phyloP scores from a whole-genome alignment of 345 rosid genomes.

The Citrus inodora region DNA sequence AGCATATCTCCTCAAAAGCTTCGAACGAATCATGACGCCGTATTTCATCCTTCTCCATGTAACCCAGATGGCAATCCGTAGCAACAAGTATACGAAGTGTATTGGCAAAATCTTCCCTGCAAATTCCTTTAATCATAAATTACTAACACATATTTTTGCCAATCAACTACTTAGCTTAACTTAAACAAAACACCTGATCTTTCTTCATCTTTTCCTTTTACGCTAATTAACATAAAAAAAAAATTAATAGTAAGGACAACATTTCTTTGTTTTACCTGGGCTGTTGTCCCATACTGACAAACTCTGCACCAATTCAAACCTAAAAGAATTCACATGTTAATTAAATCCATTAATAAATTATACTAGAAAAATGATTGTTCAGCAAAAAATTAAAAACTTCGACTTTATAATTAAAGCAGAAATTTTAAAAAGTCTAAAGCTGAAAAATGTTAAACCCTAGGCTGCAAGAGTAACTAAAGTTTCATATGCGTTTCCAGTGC shows the following conservation, averaged over 20 bases:
- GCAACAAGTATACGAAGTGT: slow-evolving; percentile 86
- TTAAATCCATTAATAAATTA: neutral
- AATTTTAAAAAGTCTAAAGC: neutral
- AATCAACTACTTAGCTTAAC: neutral
- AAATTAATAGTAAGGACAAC: neutral
- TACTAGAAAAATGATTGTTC: neutral
- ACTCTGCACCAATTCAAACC: neutral
- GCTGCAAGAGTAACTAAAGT: neutral
- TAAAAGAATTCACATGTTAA: neutral
- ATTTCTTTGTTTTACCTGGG: slow-evolving; percentile 7
- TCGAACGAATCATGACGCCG: slow-evolving; percentile 92
- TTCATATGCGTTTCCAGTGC: neutral
- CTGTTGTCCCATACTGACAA: neutral
- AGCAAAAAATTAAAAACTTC: neutral
- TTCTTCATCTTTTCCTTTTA: neutral
- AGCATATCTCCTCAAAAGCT: slow-evolving; percentile 93
- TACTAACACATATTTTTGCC: neutral
- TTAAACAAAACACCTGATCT: neutral
- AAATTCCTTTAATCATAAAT: neutral
- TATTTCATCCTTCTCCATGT: slow-evolving; percentile 97
- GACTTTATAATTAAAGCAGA: neutral
- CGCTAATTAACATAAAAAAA: neutral
- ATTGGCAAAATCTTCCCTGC: slow-evolving; percentile 60
- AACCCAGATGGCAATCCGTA: slow-evolving; percentile 93
- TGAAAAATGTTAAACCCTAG: neutral